Evolutionary conservation across 768 basidiomycete species (phyloP), one percentile per base, ranked within the genome.

Genomic region (Nevesoporus exiguus): DNA sequence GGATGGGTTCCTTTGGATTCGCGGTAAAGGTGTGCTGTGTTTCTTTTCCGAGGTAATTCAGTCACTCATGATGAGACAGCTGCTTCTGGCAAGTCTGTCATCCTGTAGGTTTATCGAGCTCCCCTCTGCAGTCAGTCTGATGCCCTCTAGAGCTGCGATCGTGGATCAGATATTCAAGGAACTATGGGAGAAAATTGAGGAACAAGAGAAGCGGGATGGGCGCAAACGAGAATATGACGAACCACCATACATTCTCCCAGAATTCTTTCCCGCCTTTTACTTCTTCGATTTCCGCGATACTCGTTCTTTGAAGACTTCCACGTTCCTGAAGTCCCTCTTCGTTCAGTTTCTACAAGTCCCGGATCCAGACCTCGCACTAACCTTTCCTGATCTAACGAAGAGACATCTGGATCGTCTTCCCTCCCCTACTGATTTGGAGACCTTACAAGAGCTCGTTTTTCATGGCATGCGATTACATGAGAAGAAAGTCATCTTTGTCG

Each of bases 271-370:
- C 3, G 67, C 55, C 0, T 60, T 64, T 49, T 64, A 64, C 55
- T 67, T 66, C 31, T 67, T 68, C 47, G 67, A 67, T 54, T 64
- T 58, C 47, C 65, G 66, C 30, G 66, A 68, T 47, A 49, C 41
- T 49, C 66, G 66, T 44, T 52, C 58, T 3, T 11, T 61, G 43
- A 52, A 50, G 37, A 52, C 43, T 2, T 29, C 56, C 21, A 45
- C 66, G 25, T 60, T 67, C 42, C 48, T 67, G 47, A 63, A 59
- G 30, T 64, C 64, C 3, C 57, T 67, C 19, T 61, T 66, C 24
- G 58, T 58, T 19, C 66, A 67, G 56, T 68, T 67, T 45, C 30
- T 68, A 15, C 66, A 68, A 46, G 53, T 61, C 13, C 61, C 57
- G 1, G 56, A 66, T 5, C 57, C 55, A 11, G 54, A 68, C 11